Evolutionary conservation across 345 rosid species (phyloP).

Genomic region (Lumnitzera racemosa): DNA sequence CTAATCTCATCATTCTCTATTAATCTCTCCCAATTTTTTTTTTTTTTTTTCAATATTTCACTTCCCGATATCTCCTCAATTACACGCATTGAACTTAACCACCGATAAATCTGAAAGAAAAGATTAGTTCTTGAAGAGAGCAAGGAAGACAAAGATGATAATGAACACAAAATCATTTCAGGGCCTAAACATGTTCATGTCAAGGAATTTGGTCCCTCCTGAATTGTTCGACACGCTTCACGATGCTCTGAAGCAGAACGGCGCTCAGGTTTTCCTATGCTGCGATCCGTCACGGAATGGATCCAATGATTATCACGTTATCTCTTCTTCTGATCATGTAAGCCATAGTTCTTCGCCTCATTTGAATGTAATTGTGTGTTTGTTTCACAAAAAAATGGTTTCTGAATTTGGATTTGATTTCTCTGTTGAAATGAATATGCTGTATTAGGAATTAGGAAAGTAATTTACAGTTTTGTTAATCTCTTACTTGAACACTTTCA

Average conservation of each 20-base stretch:
- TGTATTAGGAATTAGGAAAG: not conserved
- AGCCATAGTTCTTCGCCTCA: constrained; percentile 5
- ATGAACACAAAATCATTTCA: constrained; percentile 56
- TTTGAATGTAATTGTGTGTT: constrained; percentile 4
- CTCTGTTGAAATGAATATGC: too few species aligned
- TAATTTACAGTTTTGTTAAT: not conserved
- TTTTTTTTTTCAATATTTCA: too few species aligned
- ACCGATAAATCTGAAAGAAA: too few species aligned
- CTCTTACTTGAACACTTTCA: too few species aligned
- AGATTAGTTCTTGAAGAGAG: too few species aligned
- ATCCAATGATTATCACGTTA: constrained; percentile 68
- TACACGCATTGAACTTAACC: too few species aligned
- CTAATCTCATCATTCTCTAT: too few species aligned
- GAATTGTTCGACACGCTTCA: constrained; percentile 79
- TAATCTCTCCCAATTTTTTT: too few species aligned
- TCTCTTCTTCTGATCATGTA: constrained; percentile 73
- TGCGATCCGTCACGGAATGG: constrained; percentile 86
- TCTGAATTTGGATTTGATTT: too few species aligned
- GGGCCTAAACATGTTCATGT: constrained; percentile 73
- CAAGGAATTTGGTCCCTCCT: constrained; percentile 78
- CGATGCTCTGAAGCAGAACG: constrained; percentile 77
- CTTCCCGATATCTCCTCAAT: too few species aligned
- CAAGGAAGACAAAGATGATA: constrained; percentile 13
- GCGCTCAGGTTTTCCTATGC: constrained; percentile 79
- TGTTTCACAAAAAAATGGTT: too few species aligned